Conservation (phyloP, 306 rosid genomes). For the Begonia peltatifolia region DNA sequence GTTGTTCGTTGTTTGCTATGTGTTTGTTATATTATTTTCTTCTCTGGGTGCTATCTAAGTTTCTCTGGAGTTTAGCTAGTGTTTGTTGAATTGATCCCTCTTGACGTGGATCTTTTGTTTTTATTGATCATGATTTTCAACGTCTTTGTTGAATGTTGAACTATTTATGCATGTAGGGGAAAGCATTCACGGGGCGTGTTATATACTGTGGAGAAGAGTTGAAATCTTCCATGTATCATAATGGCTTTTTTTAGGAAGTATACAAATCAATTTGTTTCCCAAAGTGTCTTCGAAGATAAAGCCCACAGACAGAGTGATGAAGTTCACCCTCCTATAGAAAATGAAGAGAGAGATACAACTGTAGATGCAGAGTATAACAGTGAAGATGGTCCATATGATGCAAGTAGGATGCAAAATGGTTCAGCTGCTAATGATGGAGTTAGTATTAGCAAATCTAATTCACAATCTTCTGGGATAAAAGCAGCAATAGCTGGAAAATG, state of each 20-base stretch:
- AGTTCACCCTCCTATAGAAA: slow-evolving; percentile 37
- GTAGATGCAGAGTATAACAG: slow-evolving; percentile 64
- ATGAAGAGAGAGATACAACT: slow-evolving; percentile 54
- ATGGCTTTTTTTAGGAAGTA: slow-evolving; percentile 88
- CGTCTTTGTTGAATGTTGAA: not conserved
- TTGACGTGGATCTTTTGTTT: no score
- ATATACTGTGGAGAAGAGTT: not conserved
- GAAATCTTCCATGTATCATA: slow-evolving; percentile 27
- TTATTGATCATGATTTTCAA: no score
- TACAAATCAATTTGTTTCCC: slow-evolving; percentile 59
- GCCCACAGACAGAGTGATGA: slow-evolving; percentile 42
- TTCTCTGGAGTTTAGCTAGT: not conserved
- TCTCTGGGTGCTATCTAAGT: no score
- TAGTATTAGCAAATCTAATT: slow-evolving; percentile 32
- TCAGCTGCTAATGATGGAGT: slow-evolving; percentile 33
- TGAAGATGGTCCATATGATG: slow-evolving; percentile 49
- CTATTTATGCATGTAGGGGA: slow-evolving; percentile 3
- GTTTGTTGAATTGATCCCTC: not conserved
- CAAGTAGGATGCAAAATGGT: slow-evolving; percentile 42
- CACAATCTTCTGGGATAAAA: slow-evolving; percentile 50
- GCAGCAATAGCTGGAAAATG: slow-evolving; percentile 54
- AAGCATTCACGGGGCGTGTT: not conserved
- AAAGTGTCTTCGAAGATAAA: slow-evolving; percentile 51
- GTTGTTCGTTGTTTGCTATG: no score
- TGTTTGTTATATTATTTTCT: no score